Base-by-base conservation (phyloP, 257 asterid genomes). In the Nicotiana otophora region DNA sequence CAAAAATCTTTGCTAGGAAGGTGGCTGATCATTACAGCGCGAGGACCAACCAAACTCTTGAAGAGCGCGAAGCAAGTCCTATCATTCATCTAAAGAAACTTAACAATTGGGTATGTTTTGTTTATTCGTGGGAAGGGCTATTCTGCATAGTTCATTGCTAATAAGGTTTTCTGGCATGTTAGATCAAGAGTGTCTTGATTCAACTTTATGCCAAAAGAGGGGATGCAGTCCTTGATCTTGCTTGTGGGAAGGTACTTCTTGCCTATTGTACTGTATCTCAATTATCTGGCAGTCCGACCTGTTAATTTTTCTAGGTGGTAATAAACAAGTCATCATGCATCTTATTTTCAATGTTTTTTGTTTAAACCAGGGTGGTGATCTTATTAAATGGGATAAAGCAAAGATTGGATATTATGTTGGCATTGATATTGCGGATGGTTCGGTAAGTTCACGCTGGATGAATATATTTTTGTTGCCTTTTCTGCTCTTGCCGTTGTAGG, bases 381-480 rank as follows among this genome's bases (percentile, higher is more conserved):
- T 94, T 78, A 94, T 96, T 87, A 93, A 96, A 92, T 96, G 99
- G 99, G 98, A 96, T 87, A 96, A 96, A 89, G 99, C 99, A 54
- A 94, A 85, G 85, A 90, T 96, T 87, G 95, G 94, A 78, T 96
- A 94, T 86, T 96, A 94, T 82, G 97, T 93, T 10, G 99, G 99
- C 17, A 92, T 96, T 55, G 98, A 96, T 87, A 96, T 96, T 81
- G 98, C 98, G 55, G 96, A 94, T 53, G 99, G 99, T 87, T 96
- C 98, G 90, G 99, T 96, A 92, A 90, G 68, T 78, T 48, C 79
- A 17, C 7, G 2, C 23, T 3, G 4, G 15, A 42, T 23, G 33
- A 72, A 42, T 46, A 72, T 17, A 15, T 12, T 72, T 14, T 53
- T 53, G 19, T 46, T 30, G 34, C 3, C 10, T 46, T 72, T 30